phyloP scores from a whole-genome alignment of 2,329 filamentous ascomycete species.

The Fonsecaea pedrosoi region DNA sequence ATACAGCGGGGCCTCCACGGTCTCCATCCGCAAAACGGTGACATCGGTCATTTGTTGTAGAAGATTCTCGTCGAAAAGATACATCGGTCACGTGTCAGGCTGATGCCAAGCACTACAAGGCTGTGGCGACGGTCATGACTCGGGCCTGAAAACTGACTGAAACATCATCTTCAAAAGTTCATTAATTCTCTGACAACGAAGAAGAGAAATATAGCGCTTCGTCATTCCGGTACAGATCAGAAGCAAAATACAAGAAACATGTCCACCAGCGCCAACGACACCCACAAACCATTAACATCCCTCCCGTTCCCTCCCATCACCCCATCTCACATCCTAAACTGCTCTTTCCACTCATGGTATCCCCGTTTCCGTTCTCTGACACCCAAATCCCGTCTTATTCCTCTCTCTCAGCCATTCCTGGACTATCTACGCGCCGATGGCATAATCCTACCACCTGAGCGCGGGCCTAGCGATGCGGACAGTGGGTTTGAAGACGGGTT shows the following conservation, averaged over 20 bases:
- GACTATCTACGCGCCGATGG: constrained; percentile 90
- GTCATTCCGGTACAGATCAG: neutral
- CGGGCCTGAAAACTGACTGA: neutral
- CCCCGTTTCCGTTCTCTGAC: constrained; percentile 79
- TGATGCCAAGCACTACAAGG: constrained; percentile 16
- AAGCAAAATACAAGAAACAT: neutral
- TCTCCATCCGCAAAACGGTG: too few relatives aligned
- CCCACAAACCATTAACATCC: constrained; percentile 22
- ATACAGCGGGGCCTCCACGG: too few relatives aligned
- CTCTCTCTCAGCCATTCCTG: constrained; percentile 76
- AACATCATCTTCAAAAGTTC: neutral
- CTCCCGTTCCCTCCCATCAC: constrained; percentile 83
- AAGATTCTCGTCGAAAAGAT: constrained; percentile 3
- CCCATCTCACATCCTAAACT: constrained; percentile 87
- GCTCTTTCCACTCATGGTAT: constrained; percentile 93
- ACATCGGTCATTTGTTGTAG: neutral
- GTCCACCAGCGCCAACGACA: constrained; percentile 19
- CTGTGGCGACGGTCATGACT: constrained; percentile 9
- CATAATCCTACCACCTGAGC: constrained; percentile 73
- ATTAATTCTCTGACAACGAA: neutral
- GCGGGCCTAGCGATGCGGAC: constrained; percentile 57
- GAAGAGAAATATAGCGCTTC: neutral
- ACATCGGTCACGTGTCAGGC: neutral
- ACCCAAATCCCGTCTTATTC: constrained; percentile 84
- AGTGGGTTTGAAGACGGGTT: constrained; percentile 58